Evolutionary conservation across 495 filamentous ascomycete genomes (phyloP).

Genomic region (Penicillium pancosmium): DNA sequence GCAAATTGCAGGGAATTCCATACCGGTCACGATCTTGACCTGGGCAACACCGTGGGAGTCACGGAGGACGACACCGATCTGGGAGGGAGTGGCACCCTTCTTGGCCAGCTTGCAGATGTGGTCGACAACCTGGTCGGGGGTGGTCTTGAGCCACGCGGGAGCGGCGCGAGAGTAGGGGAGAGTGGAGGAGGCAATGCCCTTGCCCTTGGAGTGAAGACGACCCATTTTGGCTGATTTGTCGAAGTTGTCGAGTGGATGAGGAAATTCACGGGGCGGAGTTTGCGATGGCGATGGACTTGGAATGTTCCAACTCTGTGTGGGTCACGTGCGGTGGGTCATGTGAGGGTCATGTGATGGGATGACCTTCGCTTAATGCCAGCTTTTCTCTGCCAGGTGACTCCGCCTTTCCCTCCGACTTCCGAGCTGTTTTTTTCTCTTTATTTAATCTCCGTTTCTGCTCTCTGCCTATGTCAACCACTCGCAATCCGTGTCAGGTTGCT

Average conservation of each 20-base stretch:
- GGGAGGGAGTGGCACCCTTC: conserved; percentile 95
- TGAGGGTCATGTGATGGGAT: conserved; percentile 9
- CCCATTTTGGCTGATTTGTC: conserved; percentile 67
- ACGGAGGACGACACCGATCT: conserved; percentile 97
- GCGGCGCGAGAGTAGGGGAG: conserved; percentile 93
- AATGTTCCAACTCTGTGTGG: conserved; percentile 21
- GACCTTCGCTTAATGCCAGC: conserved; percentile 16
- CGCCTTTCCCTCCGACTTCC: not conserved
- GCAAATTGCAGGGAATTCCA: conserved; percentile 29
- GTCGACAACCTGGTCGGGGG: conserved; percentile 87
- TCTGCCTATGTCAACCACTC: too few species aligned
- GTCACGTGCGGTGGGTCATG: conserved; percentile 28
- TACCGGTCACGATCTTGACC: conserved; percentile 96
- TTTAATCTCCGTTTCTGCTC: too few species aligned
- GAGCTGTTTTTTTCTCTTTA: not conserved
- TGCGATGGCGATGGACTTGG: conserved; percentile 12
- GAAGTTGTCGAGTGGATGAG: conserved; percentile 39
- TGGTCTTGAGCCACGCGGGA: conserved; percentile 92
- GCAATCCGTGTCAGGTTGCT: not conserved
- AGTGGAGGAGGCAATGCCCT: conserved; percentile 94
- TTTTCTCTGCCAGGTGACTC: conserved; percentile 12
- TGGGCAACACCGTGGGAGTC: conserved; percentile 97
- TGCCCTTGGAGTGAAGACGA: conserved; percentile 98
- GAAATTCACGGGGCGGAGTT: conserved; percentile 21
- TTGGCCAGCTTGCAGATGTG: conserved; percentile 99